A percentile compares a stretch with the other conserved stretches of the same genome.
phyloP scores from a whole-genome alignment of 1,139 yeast species.

The Blastobotrys ciferrii region DNA sequence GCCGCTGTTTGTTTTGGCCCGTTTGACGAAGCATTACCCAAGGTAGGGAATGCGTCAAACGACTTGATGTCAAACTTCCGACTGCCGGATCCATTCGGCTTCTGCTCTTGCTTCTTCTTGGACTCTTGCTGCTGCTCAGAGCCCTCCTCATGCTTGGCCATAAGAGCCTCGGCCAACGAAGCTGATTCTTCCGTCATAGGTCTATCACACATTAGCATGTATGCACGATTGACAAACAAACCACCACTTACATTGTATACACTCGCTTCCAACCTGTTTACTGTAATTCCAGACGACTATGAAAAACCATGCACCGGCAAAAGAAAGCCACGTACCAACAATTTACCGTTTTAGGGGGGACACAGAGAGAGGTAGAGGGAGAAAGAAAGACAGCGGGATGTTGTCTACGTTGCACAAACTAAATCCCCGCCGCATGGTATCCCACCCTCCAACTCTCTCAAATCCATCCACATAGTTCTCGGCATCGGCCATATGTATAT shows the following conservation, averaged over 20 bases:
- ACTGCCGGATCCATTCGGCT: conserved; percentile 6
- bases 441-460: neutral
- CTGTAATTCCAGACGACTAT: neutral
- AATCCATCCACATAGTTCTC: no score
- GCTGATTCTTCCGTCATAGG: conserved; percentile 21
- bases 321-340: neutral
- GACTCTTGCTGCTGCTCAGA: conserved; percentile 22
- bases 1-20: conserved; percentile 1
- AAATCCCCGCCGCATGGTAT: neutral
- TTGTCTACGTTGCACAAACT: neutral
- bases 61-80: conserved; percentile 27
- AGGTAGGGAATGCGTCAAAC: conserved; percentile 63
- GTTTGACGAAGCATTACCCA: conserved; percentile 43
- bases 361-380: neutral
- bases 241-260: neutral
- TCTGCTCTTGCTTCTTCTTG: conserved; percentile 1
- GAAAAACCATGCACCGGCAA: neutral
- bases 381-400: neutral
- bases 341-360: neutral
- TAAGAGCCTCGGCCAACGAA: conserved; percentile 31
- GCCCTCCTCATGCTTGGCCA: conserved; percentile 29
- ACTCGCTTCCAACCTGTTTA: neutral
- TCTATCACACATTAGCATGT: neutral
- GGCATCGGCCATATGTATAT: no score
- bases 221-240: neutral